phyloP scores from a whole-genome alignment of 129 eudicot species.

The Ambrosia artemisiifolia region DNA sequence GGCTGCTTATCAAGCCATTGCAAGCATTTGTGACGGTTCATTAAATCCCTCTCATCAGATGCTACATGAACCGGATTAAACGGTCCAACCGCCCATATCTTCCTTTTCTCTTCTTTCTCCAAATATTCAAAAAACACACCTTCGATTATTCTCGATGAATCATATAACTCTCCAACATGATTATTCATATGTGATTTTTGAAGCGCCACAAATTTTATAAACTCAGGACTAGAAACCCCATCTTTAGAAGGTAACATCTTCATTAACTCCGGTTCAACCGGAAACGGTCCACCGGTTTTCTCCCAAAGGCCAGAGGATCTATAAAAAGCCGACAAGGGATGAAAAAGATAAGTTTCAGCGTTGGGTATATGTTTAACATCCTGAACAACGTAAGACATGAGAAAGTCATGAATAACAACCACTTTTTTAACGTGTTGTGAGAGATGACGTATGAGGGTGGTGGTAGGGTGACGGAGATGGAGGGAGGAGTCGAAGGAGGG shows the following conservation, averaged over 20 bases:
- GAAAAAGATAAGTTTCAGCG: conserved; percentile 4
- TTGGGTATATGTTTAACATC: neutral
- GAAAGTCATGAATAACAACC: conserved; percentile 1
- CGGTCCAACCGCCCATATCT: neutral
- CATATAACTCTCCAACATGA: neutral
- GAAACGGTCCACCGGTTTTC: conserved; percentile 4
- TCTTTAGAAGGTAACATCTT: neutral
- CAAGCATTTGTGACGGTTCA: neutral
- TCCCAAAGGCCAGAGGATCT: neutral
- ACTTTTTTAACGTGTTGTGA: neutral
- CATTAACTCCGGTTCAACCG: neutral
- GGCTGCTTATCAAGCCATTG: neutral
- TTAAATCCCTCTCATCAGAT: neutral
- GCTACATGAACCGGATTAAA: neutral
- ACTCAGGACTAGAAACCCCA: neutral
- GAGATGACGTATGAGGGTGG: neutral
- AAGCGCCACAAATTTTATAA: too few species aligned
- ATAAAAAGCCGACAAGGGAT: neutral
- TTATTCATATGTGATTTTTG: neutral
- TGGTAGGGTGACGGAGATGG: conserved; percentile 3
- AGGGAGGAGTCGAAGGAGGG: conserved; percentile 3
- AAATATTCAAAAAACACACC: neutral
- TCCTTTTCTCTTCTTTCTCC: neutral
- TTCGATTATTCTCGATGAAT: neutral
- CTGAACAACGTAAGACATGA: conserved; percentile 12